Conservation (phyloP, 208 protist genomes). For the Trypanosoma scelopori region DNA sequence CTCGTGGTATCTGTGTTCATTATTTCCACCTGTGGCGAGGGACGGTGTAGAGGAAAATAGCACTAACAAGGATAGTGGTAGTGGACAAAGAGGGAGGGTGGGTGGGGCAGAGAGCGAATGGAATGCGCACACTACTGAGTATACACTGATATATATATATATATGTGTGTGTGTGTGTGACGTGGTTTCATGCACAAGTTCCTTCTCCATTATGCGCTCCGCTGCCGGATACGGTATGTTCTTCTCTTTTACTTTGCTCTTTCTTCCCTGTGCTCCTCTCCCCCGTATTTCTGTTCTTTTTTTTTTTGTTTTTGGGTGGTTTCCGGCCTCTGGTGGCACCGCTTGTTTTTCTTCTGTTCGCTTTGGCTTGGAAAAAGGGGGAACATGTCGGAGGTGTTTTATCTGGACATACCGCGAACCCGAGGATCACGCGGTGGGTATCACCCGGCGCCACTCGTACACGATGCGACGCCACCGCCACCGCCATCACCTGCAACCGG, state of each 20-base stretch:
- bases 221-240: too few species aligned
- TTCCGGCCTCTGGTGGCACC: too few species aligned
- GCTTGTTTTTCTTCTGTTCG: constrained; percentile 26
- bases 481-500: neutral
- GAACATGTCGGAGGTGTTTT: constrained; percentile 25
- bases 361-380: neutral
- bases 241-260: constrained; percentile 12
- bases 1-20: constrained; percentile 14
- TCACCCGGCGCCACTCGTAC: too few species aligned
- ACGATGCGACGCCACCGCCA: too few species aligned
- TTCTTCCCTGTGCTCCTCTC: constrained; percentile 16
- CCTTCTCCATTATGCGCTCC: constrained; percentile 20
- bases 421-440: neutral
- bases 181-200: neutral
- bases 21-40: constrained; percentile 18
- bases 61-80: neutral
- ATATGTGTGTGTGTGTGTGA: neutral
- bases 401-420: constrained; percentile 17
- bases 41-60: neutral
- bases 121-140: neutral
- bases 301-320: too few species aligned
- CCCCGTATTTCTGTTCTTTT: constrained; percentile 9
- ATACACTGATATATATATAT: neutral
- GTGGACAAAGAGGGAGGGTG: neutral
- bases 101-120: neutral